Evolutionary conservation across 208 protist genomes (phyloP).

Genomic region (Trichomonas tenax): DNA sequence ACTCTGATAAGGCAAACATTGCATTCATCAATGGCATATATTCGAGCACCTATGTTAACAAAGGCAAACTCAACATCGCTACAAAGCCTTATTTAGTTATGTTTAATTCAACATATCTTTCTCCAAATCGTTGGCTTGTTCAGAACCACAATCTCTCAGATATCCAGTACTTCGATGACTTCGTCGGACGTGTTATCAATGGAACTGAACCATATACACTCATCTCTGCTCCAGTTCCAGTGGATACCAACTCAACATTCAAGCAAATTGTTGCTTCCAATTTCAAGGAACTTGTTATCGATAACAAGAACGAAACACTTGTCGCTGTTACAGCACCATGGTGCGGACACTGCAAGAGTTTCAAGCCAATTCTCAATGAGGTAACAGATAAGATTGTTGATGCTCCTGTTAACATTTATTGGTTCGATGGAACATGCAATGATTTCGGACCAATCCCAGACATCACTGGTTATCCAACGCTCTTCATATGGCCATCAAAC

Average conservation of each 20-base stretch:
- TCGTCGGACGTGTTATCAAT: background rate
- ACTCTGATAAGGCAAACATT: background rate
- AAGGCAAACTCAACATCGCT: background rate
- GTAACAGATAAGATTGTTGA: background rate
- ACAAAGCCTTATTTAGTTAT: background rate
- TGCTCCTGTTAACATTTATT: background rate
- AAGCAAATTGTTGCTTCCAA: background rate
- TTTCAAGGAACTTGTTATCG: background rate
- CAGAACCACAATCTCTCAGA: background rate
- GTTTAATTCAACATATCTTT: background rate
- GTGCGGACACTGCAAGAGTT: background rate
- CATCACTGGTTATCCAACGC: background rate
- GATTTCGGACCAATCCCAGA: background rate
- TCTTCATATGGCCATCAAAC: background rate
- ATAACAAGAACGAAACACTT: background rate
- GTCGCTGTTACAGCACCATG: background rate
- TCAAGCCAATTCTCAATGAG: background rate
- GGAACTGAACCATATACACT: background rate
- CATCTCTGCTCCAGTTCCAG: background rate
- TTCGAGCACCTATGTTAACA: no score
- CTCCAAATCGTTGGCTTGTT: background rate
- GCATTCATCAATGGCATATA: background rate
- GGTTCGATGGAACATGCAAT: background rate
- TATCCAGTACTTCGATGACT: background rate
- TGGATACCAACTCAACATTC: background rate